Evolutionary conservation across 352 stramenopile genomes (phyloP).

Genomic region (Poterioochromonas sp.): DNA sequence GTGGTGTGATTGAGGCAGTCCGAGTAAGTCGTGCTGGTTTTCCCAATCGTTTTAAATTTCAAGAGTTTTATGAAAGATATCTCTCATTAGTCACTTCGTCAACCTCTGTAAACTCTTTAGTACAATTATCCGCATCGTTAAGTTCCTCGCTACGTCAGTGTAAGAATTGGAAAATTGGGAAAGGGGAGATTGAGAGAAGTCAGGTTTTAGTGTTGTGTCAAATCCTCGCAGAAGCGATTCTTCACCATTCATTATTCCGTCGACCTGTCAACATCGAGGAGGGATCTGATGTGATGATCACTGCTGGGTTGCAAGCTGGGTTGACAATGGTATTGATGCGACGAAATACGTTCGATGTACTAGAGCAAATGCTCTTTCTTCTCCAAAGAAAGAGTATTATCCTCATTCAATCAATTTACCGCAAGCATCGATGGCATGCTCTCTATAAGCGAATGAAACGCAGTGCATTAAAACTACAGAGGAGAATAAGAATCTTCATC

Average conservation of each 20-base stretch:
- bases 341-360: background rate
- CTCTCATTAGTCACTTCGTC: background rate
- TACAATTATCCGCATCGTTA: background rate
- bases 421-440: background rate
- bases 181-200: too few relatives aligned
- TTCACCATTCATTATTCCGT: background rate
- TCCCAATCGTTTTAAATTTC: conserved; percentile 80
- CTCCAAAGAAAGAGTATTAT: background rate
- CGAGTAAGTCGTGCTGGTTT: conserved; percentile 87
- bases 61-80: conserved; percentile 71
- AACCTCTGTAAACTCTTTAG: background rate
- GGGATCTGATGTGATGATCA: background rate
- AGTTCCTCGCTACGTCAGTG: background rate
- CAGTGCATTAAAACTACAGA: background rate
- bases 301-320: background rate
- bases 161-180: background rate
- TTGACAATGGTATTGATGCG: conserved; percentile 4
- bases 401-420: background rate
- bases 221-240: background rate
- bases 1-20: conserved; percentile 88
- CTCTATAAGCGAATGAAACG: background rate
- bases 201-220: background rate
- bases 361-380: background rate
- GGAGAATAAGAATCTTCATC: background rate
- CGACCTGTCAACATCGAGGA: background rate